Base-by-base conservation (phyloP, 441 rosid species). In the Daphne laureola region DNA sequence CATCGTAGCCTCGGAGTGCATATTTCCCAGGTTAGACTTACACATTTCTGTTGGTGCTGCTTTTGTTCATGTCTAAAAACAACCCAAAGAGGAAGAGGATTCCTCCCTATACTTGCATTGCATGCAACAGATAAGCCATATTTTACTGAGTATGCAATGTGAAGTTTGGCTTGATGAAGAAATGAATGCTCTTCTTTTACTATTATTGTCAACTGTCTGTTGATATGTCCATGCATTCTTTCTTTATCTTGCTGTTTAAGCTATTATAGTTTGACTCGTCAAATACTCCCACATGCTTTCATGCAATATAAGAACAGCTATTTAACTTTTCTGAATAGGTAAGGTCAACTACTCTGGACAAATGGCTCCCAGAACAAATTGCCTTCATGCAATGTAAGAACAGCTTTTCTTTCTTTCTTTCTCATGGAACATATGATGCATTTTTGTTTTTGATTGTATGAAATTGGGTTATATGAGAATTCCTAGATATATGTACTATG, bases 1-100 rank as follows among this genome's bases (percentile, higher is more conserved):
- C 96, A 89, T 61, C 77, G 92, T 16, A 76, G 90, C 75, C 90
- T 89, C 15, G 95, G 95, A 15, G 95, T 86, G 40, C 95, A 89
- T 68, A 80, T 86, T 57, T 89, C 96, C 27, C 78, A 89, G 95
- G 96, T 88, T 12, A 43, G 14, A 18, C 45, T 88, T 12, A 43
- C 12, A 18, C 45, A 14, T 9, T 36, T 12, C 21, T 4, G 21
- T 42, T 5, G n/a, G n/a, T n/a, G 27, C 31, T 14, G 13, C 25
- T 21, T 21, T 21, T 21, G 25, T 4, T 21, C 1, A 21, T 21
- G 3, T 21, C 25, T 21, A 21, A 21, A 21, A 3, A 18, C 2
- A 18, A 18, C 23, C 3, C 4, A 13, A 43, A 43, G 5, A 43
- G 14, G 14, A 43, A 4, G 14, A 42, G 14, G 14, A 42, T 12